These are phyloP conservation scores for Hyaloperonospora brassicae DNA, from an alignment of 352 stramenopile genomes.

Conservation along the genomic window DNA sequence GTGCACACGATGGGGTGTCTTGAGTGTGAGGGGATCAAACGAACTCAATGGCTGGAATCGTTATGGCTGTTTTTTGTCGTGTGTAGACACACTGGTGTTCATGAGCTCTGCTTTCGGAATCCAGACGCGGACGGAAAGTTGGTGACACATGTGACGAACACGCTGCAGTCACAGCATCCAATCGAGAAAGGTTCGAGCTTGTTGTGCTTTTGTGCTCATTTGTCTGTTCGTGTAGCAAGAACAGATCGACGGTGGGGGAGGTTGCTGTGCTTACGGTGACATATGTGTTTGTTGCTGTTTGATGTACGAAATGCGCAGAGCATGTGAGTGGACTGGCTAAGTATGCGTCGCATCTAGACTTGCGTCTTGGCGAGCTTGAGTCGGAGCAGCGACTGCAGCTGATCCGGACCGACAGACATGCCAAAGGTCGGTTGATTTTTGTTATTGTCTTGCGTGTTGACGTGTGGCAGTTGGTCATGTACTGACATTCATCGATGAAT, in stretches of 20 bases:
- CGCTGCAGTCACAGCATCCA: conserved; percentile 69
- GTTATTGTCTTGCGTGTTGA: neutral
- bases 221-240: too few relatives aligned
- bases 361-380: conserved; percentile 70
- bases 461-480: neutral
- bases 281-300: too few relatives aligned
- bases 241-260: neutral
- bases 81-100: conserved; percentile 37
- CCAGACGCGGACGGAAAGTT: conserved; percentile 61
- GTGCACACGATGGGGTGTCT: conserved; percentile 2
- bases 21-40: too few relatives aligned
- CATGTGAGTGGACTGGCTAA: conserved; percentile 76
- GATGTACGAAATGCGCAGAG: conserved; percentile 43
- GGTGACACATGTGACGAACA: conserved; percentile 77
- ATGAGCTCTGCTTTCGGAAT: conserved; percentile 76
- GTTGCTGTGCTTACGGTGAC: neutral
- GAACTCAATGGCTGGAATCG: too few relatives aligned
- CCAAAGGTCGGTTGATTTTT: conserved; percentile 41
- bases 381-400: conserved; percentile 70
- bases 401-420: conserved; percentile 66
- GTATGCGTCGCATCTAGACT: conserved; percentile 72
- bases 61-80: conserved; percentile 3
- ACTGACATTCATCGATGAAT: neutral
- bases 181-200: conserved; percentile 49
- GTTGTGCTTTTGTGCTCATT: neutral